Percentiles rank a stretch among this genome's conserved stretches.
Conservation (phyloP, 345 rosid species). For the Abelmoschus esculentus region DNA sequence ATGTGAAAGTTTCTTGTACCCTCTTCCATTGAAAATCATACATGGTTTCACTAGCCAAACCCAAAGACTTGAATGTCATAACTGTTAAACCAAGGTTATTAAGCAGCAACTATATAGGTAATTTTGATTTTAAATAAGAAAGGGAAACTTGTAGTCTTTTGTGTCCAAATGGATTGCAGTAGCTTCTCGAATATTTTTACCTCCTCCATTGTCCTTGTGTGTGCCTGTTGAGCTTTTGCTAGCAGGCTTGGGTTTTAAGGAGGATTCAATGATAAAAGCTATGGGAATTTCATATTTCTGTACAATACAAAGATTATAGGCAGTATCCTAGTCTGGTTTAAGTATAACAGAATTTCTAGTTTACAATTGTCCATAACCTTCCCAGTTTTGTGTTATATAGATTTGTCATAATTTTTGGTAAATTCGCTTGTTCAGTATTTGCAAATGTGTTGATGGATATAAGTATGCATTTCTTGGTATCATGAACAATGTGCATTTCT, state of each 20-base stretch:
- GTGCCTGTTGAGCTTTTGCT: too few species aligned
- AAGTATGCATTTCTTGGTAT: neutral
- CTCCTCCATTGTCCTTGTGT: neutral
- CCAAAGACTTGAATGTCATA: too few species aligned
- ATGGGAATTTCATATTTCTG: too few species aligned
- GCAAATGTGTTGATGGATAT: neutral
- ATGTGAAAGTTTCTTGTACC: neutral
- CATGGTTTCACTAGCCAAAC: neutral
- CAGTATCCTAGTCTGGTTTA: too few species aligned
- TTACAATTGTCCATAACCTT: too few species aligned
- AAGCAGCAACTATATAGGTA: neutral
- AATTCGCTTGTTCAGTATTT: neutral
- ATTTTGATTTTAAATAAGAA: neutral
- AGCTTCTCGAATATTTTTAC: slow-evolving; percentile 2
- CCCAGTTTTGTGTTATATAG: too few species aligned
- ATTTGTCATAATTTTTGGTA: neutral
- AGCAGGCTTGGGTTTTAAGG: neutral
- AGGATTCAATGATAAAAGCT: neutral
- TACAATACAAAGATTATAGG: too few species aligned
- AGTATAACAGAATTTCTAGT: too few species aligned
- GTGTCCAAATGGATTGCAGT: neutral
- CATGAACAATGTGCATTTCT: neutral
- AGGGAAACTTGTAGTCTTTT: neutral
- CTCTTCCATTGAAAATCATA: slow-evolving; percentile 3
- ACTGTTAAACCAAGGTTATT: too few species aligned